phyloP scores from a whole-genome alignment of 2,329 filamentous ascomycete genomes.

The Diaporthe velutina region DNA sequence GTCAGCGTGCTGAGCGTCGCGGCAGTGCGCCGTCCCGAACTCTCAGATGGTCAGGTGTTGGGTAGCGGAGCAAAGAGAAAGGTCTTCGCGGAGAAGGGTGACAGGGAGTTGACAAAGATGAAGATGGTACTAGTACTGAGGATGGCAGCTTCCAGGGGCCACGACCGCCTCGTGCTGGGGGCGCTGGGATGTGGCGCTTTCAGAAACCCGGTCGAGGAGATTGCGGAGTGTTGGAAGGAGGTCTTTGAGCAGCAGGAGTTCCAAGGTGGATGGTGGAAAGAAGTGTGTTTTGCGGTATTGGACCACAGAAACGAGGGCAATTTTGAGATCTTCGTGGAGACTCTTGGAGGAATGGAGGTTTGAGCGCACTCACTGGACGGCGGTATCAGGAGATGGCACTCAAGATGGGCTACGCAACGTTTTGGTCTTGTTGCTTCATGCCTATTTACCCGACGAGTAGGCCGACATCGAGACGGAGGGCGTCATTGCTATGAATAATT shows the following conservation, averaged over 20 bases:
- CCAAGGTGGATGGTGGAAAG: slow-evolving; percentile 71
- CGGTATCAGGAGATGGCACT: too few species aligned
- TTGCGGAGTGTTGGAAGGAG: slow-evolving; percentile 72
- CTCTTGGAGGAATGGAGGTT: slow-evolving; percentile 52
- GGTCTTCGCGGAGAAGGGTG: slow-evolving; percentile 55
- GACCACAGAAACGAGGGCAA: slow-evolving; percentile 60
- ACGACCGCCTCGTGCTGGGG: slow-evolving; percentile 73
- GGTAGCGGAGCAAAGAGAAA: slow-evolving; percentile 45
- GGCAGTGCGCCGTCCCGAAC: slow-evolving; percentile 58
- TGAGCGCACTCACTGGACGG: too few species aligned
- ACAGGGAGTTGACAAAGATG: slow-evolving; percentile 66
- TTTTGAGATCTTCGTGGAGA: slow-evolving; percentile 60
- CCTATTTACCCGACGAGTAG: background rate
- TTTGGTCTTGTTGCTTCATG: background rate
- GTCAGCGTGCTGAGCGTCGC: slow-evolving; percentile 73
- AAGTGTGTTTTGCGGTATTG: slow-evolving; percentile 74
- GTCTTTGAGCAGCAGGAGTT: slow-evolving; percentile 73
- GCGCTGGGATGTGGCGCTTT: slow-evolving; percentile 79
- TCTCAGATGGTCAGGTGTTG: slow-evolving; percentile 39
- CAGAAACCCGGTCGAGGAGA: slow-evolving; percentile 69
- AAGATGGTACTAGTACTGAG: slow-evolving; percentile 74
- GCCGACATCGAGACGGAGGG: background rate
- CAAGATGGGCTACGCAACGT: background rate
- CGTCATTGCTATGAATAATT: slow-evolving; percentile 1
- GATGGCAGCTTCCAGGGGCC: slow-evolving; percentile 66